A percentile compares a stretch with the other conserved stretches of the same genome.
phyloP scores from a whole-genome alignment of 305 asterid species.

The Stenogyne calaminthoides region DNA sequence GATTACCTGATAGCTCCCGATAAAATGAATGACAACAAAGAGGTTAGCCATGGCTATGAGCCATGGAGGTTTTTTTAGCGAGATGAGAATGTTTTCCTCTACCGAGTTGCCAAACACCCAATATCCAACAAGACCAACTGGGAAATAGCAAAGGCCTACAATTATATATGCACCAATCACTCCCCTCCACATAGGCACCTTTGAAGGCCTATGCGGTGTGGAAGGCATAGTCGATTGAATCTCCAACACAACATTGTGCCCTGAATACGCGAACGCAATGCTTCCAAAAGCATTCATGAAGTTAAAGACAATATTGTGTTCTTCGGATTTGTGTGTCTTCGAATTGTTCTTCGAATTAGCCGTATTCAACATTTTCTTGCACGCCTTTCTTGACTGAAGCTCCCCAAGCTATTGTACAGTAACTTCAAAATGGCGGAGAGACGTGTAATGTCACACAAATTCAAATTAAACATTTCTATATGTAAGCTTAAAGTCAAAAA shows the following conservation, averaged over 20 bases:
- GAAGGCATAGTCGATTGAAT: conserved; percentile 52
- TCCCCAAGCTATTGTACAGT: conserved; percentile 25
- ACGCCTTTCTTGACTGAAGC: conserved; percentile 4
- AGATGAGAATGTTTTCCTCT: conserved; percentile 34
- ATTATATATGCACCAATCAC: conserved; percentile 48
- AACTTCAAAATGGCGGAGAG: neutral
- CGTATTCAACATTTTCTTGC: neutral
- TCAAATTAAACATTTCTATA: too few relatives aligned
- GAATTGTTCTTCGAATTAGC: conserved; percentile 18
- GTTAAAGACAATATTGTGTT: neutral
- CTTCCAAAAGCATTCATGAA: conserved; percentile 20
- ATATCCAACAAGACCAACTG: conserved; percentile 52
- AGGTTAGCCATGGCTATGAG: conserved; percentile 38
- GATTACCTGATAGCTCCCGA: conserved; percentile 53
- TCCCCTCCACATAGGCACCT: conserved; percentile 65
- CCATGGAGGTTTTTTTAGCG: conserved; percentile 46
- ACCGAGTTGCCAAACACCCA: conserved; percentile 41
- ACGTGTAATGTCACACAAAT: neutral
- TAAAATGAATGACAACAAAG: conserved; percentile 49
- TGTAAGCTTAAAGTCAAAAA: too few relatives aligned
- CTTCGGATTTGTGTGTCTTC: neutral
- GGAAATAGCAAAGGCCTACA: conserved; percentile 57
- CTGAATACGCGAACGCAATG: conserved; percentile 33
- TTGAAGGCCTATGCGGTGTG: conserved; percentile 37
- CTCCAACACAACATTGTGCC: conserved; percentile 50